Base-by-base conservation (phyloP, 1,284 basidiomycete genomes). In the Mycosarcoma mackinlayi region DNA sequence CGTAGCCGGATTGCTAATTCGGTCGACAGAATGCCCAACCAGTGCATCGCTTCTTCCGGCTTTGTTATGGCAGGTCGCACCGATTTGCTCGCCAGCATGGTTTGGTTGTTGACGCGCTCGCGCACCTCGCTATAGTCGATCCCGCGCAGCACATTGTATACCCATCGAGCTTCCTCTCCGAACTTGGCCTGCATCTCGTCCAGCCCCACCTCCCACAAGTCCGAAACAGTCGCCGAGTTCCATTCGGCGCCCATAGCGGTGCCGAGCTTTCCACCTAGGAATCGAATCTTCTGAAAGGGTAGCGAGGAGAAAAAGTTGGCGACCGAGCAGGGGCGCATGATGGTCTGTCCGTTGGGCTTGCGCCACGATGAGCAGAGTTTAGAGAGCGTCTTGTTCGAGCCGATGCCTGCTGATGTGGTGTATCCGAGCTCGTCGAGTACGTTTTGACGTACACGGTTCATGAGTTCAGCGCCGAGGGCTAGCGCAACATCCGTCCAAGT, bases 401-500 rank as follows among this genome's bases (percentile, higher is more conserved):
- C 90, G 55, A 98, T 91, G 1, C 96, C 96, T 88, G 96, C 95
- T 42, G 93, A 94, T 48, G 92, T 96, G 7, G 93, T 94, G 79
- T 99, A 98, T 16, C 93, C 92, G 21, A 98, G 86, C 74, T 88
- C 87, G 25, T 86, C 84, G 51, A 87, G 86, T 3, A 98, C 89
- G 57, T 90, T 89, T 63, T 85, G 85, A 68, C 91, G 86, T 38
- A 90, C 88, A 50, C 87, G 88, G n/a, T 86, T 85, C 90, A 97
- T 95, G 35, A 95, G 83, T 80, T 93, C 92, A 6, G 93, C 93
- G 2, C 90, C 95, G 42, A 96, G 89, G 1, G 90, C 91, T 34
- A 98, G 84, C 0, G 93, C 93, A 44, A 97, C 88, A 83, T 98
- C 96, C 60, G 93, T 91, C 96, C 96, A 99, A 2, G 90, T 88